Percentiles rank a stretch among this genome's conserved stretches.
phyloP scores from a whole-genome alignment of 1,284 basidiomycete genomes.

The Ustilago vetiveriae region DNA sequence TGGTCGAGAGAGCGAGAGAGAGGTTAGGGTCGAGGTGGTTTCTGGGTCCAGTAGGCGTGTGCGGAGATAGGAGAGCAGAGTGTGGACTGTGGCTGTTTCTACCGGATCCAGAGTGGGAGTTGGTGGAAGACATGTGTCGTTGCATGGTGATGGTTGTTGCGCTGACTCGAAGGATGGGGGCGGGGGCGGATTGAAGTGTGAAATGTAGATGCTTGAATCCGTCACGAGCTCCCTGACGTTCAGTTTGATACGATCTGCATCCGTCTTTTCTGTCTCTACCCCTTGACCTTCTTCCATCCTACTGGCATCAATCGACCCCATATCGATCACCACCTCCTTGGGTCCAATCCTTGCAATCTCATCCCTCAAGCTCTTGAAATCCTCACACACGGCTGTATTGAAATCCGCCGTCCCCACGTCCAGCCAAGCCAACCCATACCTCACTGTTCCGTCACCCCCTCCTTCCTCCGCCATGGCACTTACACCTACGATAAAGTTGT shows the following conservation, averaged over 20 bases:
- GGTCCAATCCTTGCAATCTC: slow-evolving; percentile 60
- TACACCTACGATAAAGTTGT: slow-evolving; percentile 61
- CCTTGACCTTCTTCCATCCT: background rate
- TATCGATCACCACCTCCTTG: slow-evolving; percentile 57
- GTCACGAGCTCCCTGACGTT: slow-evolving; percentile 28
- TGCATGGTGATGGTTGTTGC: background rate
- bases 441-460: background rate
- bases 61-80: slow-evolving; percentile 57
- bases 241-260: background rate
- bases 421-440: slow-evolving; percentile 63
- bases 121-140: background rate
- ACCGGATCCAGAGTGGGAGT: slow-evolving; percentile 4
- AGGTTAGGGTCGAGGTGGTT: slow-evolving; percentile 17
- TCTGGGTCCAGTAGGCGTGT: slow-evolving; percentile 50
- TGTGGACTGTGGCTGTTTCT: slow-evolving; percentile 46
- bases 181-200: slow-evolving; percentile 16
- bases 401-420: slow-evolving; percentile 66
- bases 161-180: background rate
- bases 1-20: slow-evolving; percentile 12
- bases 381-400: slow-evolving; percentile 44
- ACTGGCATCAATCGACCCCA: slow-evolving; percentile 5
- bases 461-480: background rate
- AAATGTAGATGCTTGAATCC: slow-evolving; percentile 36
- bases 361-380: slow-evolving; percentile 53
- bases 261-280: background rate